Base-by-base conservation (phyloP, 208 protist species). In the Angomonas deanei region DNA sequence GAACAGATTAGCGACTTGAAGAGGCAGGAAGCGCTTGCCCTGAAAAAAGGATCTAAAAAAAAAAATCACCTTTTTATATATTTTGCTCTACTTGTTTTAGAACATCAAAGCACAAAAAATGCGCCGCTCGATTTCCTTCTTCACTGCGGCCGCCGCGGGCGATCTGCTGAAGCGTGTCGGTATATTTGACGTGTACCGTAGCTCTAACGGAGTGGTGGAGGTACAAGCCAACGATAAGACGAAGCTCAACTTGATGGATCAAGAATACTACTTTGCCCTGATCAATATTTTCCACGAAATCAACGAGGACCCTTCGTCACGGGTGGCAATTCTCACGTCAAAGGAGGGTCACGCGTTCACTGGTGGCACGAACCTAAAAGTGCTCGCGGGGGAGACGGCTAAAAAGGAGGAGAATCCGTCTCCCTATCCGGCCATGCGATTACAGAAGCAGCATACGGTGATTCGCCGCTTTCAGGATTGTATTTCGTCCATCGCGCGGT, bases 211-310 rank as follows among this genome's bases (percentile, higher is more conserved):
- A 30, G 70, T 88, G n/a, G 70, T 72, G 27, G 78, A 88, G 48
- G 68, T 88, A 2, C 28, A 76, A 31, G 66, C 68, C 32, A 63
- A 64, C n/a, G 71, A 82, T 38, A 70, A 75, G 34, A 74, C 50
- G 24, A 80, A 82, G 67, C 50, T 88, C 6, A 91, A 91, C 61
- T 64, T 91, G 15, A 59, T 91, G 10, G 67, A 80, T 57, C 61
- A 62, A 26, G 24, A n/a, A 13, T 88, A 78, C 59, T 72, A 77
- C 28, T 36, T 69, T 2, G 57, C 79, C 0, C 75, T 91, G 17
- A 42, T 57, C 11, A 66, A 70, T 34, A 63, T 81, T 1, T 65
- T 67, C 11, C 13, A 72, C 28, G 55, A 73, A 13, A 52, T 89
- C 15, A 78, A 68, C 30, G 73, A 78, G 57, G 86, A 86, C 56